A percentile compares a stretch with the other conserved stretches of the same genome.
phyloP scores from a whole-genome alignment of 768 basidiomycete genomes.

The Mycena galericulata region DNA sequence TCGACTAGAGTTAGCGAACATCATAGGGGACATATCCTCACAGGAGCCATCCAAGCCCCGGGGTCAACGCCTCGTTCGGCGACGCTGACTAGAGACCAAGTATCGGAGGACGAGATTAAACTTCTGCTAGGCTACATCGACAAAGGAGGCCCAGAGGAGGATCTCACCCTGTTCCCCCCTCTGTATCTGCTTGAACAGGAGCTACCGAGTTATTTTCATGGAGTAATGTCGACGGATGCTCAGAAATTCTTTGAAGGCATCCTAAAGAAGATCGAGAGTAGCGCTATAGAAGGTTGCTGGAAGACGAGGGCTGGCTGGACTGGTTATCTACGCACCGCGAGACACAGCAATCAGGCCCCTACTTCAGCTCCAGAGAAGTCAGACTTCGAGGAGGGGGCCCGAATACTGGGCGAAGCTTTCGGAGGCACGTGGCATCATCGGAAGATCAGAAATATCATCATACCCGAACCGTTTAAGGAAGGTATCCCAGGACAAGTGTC shows the following conservation, averaged over 20 bases:
- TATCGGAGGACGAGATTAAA: background rate
- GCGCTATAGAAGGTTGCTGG: background rate
- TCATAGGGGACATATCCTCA: background rate
- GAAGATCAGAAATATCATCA: background rate
- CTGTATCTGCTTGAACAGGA: background rate
- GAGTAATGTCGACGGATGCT: background rate
- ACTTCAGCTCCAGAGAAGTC: background rate
- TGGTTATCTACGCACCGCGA: background rate
- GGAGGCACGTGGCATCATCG: background rate
- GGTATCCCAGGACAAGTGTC: no score
- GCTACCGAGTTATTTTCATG: background rate
- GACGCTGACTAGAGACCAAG: background rate
- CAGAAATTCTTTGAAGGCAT: background rate
- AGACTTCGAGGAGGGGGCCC: background rate
- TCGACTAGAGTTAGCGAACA: background rate
- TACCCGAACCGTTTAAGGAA: background rate
- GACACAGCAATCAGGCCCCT: background rate
- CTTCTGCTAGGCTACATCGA: background rate
- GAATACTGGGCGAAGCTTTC: background rate
- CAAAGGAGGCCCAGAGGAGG: background rate
- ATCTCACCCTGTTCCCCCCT: background rate
- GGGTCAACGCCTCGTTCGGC: no score
- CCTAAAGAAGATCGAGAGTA: background rate
- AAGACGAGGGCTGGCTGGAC: background rate
- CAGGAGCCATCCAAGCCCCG: no score